These are phyloP conservation scores for Ensete glaucum DNA, from an alignment of 176 grass and related monocot genomes.

Conservation along the genomic window DNA sequence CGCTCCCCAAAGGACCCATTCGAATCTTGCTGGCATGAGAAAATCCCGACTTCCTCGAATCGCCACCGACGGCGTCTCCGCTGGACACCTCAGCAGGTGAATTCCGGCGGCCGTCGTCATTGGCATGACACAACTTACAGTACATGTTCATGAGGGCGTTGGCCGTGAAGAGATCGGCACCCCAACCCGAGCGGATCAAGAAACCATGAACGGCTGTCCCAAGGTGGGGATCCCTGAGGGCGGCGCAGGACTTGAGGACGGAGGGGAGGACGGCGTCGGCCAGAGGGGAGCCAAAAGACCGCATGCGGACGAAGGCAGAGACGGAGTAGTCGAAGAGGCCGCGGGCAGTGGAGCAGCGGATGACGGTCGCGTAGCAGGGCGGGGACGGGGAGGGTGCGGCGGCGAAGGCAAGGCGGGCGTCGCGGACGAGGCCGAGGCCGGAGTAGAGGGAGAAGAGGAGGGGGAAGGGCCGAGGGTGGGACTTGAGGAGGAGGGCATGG, in stretches of 20 bases:
- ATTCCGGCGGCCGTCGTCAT: not conserved
- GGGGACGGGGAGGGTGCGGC: conserved; percentile 7
- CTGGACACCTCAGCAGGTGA: not conserved
- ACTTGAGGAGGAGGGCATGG: conserved; percentile 12
- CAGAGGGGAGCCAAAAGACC: conserved; percentile 16
- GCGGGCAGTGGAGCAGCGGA: conserved; percentile 30
- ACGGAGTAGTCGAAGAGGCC: conserved; percentile 41
- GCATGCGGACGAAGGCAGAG: conserved; percentile 43
- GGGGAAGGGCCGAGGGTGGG: not conserved
- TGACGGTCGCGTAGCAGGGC: conserved; percentile 34
- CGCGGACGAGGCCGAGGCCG: not conserved
- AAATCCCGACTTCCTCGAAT: not conserved
- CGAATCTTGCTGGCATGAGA: not conserved
- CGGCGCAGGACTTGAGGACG: conserved; percentile 50
- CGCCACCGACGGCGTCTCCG: not conserved
- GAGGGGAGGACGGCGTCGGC: conserved; percentile 35
- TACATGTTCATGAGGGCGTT: conserved; percentile 69
- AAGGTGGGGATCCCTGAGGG: conserved; percentile 26
- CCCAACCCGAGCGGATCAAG: conserved; percentile 44
- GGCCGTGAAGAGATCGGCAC: conserved; percentile 38
- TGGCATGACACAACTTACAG: conserved; percentile 28
- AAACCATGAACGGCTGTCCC: conserved; percentile 48
- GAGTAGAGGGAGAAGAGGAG: not conserved
- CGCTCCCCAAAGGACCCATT: not conserved
- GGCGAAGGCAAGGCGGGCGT: conserved; percentile 20